Evolutionary conservation across 1,284 basidiomycete genomes (phyloP), one percentile per base, ranked within the genome.

Genomic region (Xerocomus amazonicus): DNA sequence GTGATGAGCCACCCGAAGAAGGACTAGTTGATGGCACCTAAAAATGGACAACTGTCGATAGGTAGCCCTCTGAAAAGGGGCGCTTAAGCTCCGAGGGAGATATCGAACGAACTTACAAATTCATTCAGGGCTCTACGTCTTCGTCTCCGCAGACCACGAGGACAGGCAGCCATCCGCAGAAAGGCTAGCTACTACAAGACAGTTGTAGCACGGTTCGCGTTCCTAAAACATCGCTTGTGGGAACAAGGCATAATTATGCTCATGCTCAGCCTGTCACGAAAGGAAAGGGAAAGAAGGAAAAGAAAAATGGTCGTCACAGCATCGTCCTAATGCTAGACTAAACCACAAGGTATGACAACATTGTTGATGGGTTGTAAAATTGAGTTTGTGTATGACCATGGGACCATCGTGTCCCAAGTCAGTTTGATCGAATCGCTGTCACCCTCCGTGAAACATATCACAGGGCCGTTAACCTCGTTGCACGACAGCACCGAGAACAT

Each of bases 51-150:
- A 31, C 19, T 38, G 37, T 41, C 45, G 32, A 33, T 40, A 51
- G 59, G 35, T 50, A 55, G 40, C 16, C 40, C 13, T 34, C 38
- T 36, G 33, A 44, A 62, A 67, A 59, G 59, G 63, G 67, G 63
- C 67, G 63, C 62, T 45, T 60, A 69, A 65, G 63, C 29, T 65
- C 63, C 63, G 63, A 52, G 33, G 50, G 38, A 33, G 55, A 52
- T 48, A 51, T 23, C 19, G 60, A 55, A 43, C 45, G 52, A 41
- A 51, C 53, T 47, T 52, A 61, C 49, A 41, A 52, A 60, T 63
- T 41, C 31, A 60, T 63, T 41, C 31, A 62, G 63, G 59, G 29
- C 19, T 23, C 19, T 23, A 23, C 19, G 19, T 23, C 19, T 23
- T n/a, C n/a, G 19, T 36, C 45, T 41, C 26, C 19, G 19, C 38